These are phyloP conservation scores for Scalesia atractyloides DNA, from an alignment of 129 eudicot genomes.

Conservation along the genomic window DNA sequence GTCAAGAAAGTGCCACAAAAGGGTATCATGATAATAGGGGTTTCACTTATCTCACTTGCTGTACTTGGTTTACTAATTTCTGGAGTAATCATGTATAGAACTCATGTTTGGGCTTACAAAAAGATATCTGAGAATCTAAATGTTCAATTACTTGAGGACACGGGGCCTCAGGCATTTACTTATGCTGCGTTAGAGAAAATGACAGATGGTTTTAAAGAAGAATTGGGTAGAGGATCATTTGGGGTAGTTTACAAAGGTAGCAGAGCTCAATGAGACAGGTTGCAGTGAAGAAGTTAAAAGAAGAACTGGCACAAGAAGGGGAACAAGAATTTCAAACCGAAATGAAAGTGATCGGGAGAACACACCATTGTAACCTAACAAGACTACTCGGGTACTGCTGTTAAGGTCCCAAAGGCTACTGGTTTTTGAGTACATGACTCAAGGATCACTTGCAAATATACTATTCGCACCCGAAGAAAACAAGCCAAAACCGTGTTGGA, in stretches of 20 bases:
- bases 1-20: constrained; percentile 1
- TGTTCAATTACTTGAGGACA: constrained; percentile 8
- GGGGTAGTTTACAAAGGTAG: constrained; percentile 51
- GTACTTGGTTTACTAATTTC: constrained; percentile 14
- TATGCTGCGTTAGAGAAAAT: constrained; percentile 38
- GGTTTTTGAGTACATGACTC: constrained; percentile 49
- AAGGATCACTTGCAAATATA: constrained; percentile 49
- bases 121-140: constrained; percentile 9
- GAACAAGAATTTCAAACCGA: constrained; percentile 51
- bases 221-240: constrained; percentile 47
- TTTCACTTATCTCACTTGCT: constrained; percentile 20
- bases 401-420: constrained; percentile 39
- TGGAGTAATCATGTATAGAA: constrained; percentile 21
- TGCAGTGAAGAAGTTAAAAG: constrained; percentile 38
- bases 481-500: constrained; percentile 32
- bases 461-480: constrained; percentile 20
- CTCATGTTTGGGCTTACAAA: constrained; percentile 14
- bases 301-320: not conserved
- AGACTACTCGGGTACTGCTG: constrained; percentile 43
- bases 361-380: constrained; percentile 49
- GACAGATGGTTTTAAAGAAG: constrained; percentile 40
- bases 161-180: constrained; percentile 29
- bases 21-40: constrained; percentile 21
- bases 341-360: constrained; percentile 43
- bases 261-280: constrained; percentile 26